These are phyloP conservation scores for Macrolepiota dolichaula DNA, from an alignment of 768 basidiomycete genomes.

Conservation along the genomic window DNA sequence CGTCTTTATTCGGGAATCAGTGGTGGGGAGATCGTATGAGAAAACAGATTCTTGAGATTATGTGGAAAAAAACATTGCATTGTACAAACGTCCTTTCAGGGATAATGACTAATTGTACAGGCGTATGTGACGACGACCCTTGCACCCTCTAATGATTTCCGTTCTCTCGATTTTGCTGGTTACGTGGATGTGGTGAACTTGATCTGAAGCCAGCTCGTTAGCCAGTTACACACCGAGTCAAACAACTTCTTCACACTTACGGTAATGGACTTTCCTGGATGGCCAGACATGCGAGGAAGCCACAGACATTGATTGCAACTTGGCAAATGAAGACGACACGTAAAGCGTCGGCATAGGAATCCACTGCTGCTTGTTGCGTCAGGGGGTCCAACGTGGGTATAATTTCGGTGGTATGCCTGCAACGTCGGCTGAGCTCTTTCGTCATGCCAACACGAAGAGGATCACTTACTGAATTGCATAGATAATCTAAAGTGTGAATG, in stretches of 20 bases:
- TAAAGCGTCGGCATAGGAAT: slow-evolving; percentile 77
- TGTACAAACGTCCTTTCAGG: slow-evolving; percentile 11
- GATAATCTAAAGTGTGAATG: slow-evolving; percentile 52
- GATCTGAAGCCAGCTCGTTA: slow-evolving; percentile 35
- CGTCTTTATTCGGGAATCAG: neutral
- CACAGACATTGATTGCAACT: slow-evolving; percentile 59
- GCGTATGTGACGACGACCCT: slow-evolving; percentile 21
- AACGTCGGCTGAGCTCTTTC: neutral
- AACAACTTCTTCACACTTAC: slow-evolving; percentile 27
- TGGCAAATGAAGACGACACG: slow-evolving; percentile 83
- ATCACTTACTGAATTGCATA: slow-evolving; percentile 46
- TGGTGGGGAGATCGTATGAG: neutral
- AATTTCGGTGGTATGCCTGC: slow-evolving; percentile 66
- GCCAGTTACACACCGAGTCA: neutral
- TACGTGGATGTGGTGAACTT: slow-evolving; percentile 58
- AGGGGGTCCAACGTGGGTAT: slow-evolving; percentile 63
- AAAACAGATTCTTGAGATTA: neutral
- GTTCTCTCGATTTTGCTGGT: slow-evolving; percentile 41
- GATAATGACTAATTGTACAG: slow-evolving; percentile 21
- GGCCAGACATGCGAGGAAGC: slow-evolving; percentile 66
- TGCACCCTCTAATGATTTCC: slow-evolving; percentile 22
- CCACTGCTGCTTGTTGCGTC: slow-evolving; percentile 58
- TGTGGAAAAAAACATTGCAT: slow-evolving; percentile 15
- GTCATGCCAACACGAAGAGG: slow-evolving; percentile 8
- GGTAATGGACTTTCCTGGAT: slow-evolving; percentile 74